These are phyloP conservation scores for Coemansia asiatica DNA, from an alignment of 192 early-diverging fungal genomes.

Conservation along the genomic window DNA sequence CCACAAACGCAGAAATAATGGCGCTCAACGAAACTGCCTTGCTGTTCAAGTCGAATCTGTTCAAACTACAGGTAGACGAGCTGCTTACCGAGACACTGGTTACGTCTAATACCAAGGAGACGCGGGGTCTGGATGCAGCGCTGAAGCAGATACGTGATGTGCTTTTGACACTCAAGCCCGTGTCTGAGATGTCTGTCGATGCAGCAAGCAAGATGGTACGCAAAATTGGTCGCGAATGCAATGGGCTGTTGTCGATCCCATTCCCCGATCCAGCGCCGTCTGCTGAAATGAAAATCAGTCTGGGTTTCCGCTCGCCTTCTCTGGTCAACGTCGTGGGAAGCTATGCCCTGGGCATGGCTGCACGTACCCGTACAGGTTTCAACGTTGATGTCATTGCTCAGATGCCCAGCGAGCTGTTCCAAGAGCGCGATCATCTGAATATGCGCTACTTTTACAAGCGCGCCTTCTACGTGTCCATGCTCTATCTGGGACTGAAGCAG, in stretches of 20 bases:
- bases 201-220: constrained; percentile 44
- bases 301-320: constrained; percentile 73
- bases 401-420: constrained; percentile 81
- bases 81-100: constrained; percentile 31
- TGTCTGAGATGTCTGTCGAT: constrained; percentile 27
- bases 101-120: constrained; percentile 20
- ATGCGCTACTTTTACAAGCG: constrained; percentile 94
- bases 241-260: constrained; percentile 48
- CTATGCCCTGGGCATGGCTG: constrained; percentile 76
- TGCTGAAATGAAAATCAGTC: constrained; percentile 69
- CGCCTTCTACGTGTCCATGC: constrained; percentile 82
- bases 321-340: constrained; percentile 84
- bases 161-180: constrained; percentile 10
- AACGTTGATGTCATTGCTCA: constrained; percentile 90
- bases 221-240: constrained; percentile 55
- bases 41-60: constrained; percentile 88
- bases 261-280: constrained; percentile 77
- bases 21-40: constrained; percentile 78
- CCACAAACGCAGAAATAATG: constrained; percentile 81
- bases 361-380: constrained; percentile 59
- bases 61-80: constrained; percentile 76
- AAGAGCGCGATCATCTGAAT: constrained; percentile 93
- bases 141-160: constrained; percentile 59
- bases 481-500: constrained; percentile 47
- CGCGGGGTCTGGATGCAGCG: constrained; percentile 35